Base-by-base conservation (phyloP, 2,329 filamentous ascomycete species). In the Zymoseptoria brevis region DNA sequence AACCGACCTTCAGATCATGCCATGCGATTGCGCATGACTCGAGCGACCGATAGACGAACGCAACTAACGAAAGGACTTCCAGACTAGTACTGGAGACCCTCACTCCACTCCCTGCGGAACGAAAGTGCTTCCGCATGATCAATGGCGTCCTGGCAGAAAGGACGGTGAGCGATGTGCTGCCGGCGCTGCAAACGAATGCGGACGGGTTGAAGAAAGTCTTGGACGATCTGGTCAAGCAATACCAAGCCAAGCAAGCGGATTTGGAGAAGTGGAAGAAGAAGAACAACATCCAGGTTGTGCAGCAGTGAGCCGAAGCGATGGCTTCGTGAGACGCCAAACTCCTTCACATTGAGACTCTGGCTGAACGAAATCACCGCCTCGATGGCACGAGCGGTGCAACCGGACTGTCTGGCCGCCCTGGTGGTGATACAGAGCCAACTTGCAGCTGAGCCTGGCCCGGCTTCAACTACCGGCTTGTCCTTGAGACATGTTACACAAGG, bases 201-300 rank as follows among this genome's bases (percentile, higher is more conserved):
- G 93, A 97, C 64, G 93, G 94, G 1, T 74, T 99, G 72, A 94
- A 88, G 77, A 95, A 96, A 77, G 91, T 97, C 29, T 80, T 97
- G 57, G 92, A 96, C 64, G 93, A 96, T 73, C 78, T 99, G 64
- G 83, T 97, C 66, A 96, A 96, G 82, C 90, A 96, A 77, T 97
- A 97, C 81, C 96, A 96, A 80, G 78, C 81, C 30, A 96, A 96
- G 77, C 92, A 99, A 75, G 86, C 90, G 50, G 94, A 99, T 72
- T 84, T 99, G 80, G 93, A 99, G 74, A 92, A 87, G 75, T 99
- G 94, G 94, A 99, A 99, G 89, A 92, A 91, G 75, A 92, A 91
- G 84, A 90, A 94, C 77, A 93, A 93, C 70, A 83, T 94, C 55
- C 89, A 93, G 73, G 87, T 93, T 64, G 88, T 94, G 62, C 88